These are phyloP conservation scores for Heterobasidion irregulare DNA, from an alignment of 1,284 basidiomycete genomes.

Conservation along the genomic window DNA sequence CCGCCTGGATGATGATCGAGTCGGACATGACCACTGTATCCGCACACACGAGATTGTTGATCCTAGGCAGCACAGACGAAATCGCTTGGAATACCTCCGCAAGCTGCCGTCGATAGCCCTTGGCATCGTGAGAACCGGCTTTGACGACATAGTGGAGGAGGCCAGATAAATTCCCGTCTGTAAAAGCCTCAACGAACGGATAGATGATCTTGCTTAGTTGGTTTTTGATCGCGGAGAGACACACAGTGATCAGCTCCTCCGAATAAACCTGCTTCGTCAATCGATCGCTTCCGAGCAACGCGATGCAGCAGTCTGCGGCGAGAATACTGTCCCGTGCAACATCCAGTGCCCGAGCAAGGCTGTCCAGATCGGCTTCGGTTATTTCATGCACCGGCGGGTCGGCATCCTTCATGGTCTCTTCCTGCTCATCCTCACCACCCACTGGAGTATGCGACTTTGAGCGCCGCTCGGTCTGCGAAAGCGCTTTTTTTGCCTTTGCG, in stretches of 20 bases:
- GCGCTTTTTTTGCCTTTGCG: conserved; percentile 35
- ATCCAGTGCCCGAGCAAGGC: conserved; percentile 41
- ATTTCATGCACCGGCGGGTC: conserved; percentile 12
- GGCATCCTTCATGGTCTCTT: conserved; percentile 22
- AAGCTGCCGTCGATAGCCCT: conserved; percentile 44
- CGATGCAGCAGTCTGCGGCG: conserved; percentile 78
- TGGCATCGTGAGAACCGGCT: conserved; percentile 28
- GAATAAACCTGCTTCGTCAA: conserved; percentile 88
- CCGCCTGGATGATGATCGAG: conserved; percentile 79
- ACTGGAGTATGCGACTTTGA: conserved; percentile 20
- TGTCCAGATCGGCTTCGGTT: conserved; percentile 43
- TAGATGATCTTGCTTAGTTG: conserved; percentile 77
- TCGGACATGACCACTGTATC: conserved; percentile 78
- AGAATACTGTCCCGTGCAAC: conserved; percentile 61
- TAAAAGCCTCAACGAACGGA: conserved; percentile 77
- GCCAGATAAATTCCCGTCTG: conserved; percentile 33
- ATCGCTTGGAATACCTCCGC: conserved; percentile 61
- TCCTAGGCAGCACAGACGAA: conserved; percentile 57
- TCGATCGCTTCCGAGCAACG: conserved; percentile 68
- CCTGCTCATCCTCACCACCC: conserved; percentile 19
- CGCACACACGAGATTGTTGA: conserved; percentile 60
- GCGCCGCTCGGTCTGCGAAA: conserved; percentile 13
- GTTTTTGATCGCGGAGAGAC: conserved; percentile 71
- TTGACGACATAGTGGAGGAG: conserved; percentile 49
- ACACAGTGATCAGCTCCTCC: conserved; percentile 82